Conservation (phyloP, 345 rosid genomes). For the Mangifera indica region DNA sequence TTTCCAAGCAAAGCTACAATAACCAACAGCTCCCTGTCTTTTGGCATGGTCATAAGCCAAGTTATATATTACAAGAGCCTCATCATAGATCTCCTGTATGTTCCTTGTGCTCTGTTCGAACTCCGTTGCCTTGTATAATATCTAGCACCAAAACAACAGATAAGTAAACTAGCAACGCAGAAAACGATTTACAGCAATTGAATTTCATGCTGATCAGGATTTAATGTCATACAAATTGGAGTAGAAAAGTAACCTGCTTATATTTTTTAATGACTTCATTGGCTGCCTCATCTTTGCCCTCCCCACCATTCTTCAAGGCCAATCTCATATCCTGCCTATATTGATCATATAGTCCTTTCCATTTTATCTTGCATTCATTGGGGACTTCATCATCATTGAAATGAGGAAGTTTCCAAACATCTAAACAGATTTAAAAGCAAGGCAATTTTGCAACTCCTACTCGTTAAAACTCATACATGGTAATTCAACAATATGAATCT, state of each 20-base stretch:
- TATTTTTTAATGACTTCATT: constrained; percentile 37
- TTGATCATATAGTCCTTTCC: constrained; percentile 28
- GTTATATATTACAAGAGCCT: constrained; percentile 59
- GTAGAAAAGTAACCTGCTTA: constrained; percentile 44
- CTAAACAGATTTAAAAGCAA: constrained; percentile 24
- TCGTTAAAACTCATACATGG: background rate
- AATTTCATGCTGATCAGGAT: background rate
- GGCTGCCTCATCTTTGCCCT: constrained; percentile 24
- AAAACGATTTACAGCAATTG: background rate
- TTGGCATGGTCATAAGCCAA: constrained; percentile 45
- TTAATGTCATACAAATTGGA: background rate
- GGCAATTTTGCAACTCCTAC: background rate
- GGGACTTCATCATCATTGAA: constrained; percentile 33
- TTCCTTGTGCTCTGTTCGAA: constrained; percentile 43
- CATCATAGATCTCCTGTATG: constrained; percentile 38
- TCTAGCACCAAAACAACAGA: constrained; percentile 28
- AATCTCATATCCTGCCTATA: constrained; percentile 53
- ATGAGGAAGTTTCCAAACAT: constrained; percentile 48
- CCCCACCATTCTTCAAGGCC: constrained; percentile 19
- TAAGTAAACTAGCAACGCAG: background rate
- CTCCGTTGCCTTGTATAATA: constrained; percentile 48
- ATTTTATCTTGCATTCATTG: constrained; percentile 22
- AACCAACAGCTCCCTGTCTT: background rate
- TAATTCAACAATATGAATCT: background rate
- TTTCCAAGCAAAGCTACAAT: constrained; percentile 69